Conservation (phyloP, 148 eudicot species). For the Persicaria tinctoria region DNA sequence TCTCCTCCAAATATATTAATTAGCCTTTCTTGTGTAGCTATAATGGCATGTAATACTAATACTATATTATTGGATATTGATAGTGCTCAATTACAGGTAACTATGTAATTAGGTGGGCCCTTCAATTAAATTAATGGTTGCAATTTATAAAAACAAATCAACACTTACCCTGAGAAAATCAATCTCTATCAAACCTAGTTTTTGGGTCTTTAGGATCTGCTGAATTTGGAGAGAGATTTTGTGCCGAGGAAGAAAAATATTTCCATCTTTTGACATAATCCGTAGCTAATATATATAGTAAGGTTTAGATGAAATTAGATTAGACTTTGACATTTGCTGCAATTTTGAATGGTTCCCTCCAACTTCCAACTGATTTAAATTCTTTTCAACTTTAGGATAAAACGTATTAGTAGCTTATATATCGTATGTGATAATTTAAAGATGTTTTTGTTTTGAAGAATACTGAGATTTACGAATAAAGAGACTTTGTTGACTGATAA, state of each 20-base stretch:
- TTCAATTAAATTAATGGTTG: not conserved
- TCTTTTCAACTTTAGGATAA: no score
- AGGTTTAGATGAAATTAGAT: not conserved
- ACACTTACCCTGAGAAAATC: not conserved
- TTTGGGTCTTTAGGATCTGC: not conserved
- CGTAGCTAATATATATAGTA: no score
- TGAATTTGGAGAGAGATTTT: not conserved
- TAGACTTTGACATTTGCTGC: not conserved
- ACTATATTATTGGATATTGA: not conserved
- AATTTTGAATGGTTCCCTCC: no score
- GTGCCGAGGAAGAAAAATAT: not conserved
- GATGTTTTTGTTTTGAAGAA: no score
- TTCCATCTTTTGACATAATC: not conserved
- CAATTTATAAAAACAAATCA: not conserved
- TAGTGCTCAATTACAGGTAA: slow-evolving; percentile 8
- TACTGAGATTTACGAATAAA: no score
- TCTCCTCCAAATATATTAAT: not conserved
- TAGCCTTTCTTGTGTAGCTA: not conserved
- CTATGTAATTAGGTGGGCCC: slow-evolving; percentile 6
- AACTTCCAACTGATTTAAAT: no score
- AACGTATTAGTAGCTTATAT: no score
- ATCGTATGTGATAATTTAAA: no score
- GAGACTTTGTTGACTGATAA: no score
- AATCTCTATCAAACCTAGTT: not conserved
- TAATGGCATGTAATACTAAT: not conserved